phyloP scores from a whole-genome alignment of 2,329 filamentous ascomycete genomes.

The Sphaerulina vaccinii region DNA sequence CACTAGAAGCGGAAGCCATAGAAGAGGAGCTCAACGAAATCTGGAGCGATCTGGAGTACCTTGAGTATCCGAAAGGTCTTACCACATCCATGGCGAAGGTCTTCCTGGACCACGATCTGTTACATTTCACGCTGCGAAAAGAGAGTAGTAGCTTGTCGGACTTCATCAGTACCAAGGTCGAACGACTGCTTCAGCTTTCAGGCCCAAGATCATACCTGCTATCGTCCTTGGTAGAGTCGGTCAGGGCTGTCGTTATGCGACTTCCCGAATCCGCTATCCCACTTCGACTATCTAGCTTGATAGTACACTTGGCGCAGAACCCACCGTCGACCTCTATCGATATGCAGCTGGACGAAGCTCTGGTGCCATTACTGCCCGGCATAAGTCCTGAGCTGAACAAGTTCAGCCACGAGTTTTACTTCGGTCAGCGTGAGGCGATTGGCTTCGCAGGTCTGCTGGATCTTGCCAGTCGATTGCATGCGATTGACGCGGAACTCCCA shows the following conservation, averaged over 20 bases:
- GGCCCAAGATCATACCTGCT: conserved; percentile 36
- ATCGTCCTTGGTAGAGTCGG: conserved; percentile 29
- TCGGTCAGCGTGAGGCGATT: conserved; percentile 44
- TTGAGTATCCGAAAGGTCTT: conserved; percentile 46
- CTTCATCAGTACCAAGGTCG: conserved; percentile 13
- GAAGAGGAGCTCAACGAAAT: conserved; percentile 35
- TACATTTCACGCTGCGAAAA: conserved; percentile 28
- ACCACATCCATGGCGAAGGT: conserved; percentile 40
- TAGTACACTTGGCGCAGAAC: conserved; percentile 42
- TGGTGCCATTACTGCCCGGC: conserved; percentile 35
- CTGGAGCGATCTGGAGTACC: conserved; percentile 50
- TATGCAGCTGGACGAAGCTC: conserved; percentile 46
- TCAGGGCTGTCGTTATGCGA: conserved; percentile 28
- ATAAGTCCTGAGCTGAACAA: conserved; percentile 33
- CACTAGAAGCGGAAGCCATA: background rate
- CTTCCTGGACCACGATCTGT: conserved; percentile 38
- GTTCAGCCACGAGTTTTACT: conserved; percentile 44
- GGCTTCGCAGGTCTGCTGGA: conserved; percentile 49
- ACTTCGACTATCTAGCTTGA: conserved; percentile 41
- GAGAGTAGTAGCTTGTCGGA: conserved; percentile 4
- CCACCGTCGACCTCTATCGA: conserved; percentile 46
- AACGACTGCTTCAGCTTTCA: conserved; percentile 25
- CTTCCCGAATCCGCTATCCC: conserved; percentile 33
- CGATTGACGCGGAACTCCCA: conserved; percentile 15
- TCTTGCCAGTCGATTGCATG: conserved; percentile 42